Conservation (phyloP, 208 protist genomes). For the Perkinsela sp. region DNA sequence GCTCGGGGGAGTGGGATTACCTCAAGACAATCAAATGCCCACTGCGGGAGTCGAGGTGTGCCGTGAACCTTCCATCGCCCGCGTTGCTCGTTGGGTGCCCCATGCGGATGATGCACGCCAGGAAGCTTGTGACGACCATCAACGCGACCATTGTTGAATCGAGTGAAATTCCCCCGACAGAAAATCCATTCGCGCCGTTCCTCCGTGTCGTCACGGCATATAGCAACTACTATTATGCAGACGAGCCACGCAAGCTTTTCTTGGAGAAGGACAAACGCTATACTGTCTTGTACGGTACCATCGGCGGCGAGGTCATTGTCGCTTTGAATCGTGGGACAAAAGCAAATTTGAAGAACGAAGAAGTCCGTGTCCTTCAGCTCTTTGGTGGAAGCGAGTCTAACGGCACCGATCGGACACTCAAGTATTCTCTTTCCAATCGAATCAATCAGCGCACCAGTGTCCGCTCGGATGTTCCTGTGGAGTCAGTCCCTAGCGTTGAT, state of each 20-base stretch:
- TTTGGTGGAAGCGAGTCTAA: background rate
- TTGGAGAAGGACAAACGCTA: background rate
- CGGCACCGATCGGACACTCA: background rate
- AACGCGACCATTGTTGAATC: background rate
- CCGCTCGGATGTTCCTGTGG: background rate
- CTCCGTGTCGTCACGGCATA: background rate
- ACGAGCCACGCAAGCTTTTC: background rate
- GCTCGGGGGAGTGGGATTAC: background rate
- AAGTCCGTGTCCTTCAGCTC: background rate
- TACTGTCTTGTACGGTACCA: background rate
- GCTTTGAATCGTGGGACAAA: background rate
- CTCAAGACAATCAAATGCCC: background rate
- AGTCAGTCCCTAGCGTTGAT: background rate
- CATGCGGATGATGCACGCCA: background rate
- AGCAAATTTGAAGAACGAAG: background rate
- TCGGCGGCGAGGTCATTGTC: background rate
- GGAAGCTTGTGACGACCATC: background rate
- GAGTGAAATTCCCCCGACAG: background rate
- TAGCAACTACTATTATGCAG: background rate
- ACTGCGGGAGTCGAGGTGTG: too few species aligned
- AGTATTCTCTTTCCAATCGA: background rate
- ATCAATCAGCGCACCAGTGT: background rate
- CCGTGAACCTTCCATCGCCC: background rate
- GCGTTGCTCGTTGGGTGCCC: background rate
- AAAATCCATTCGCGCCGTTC: background rate